A percentile compares a stretch with the other conserved stretches of the same genome.
phyloP scores from a whole-genome alignment of 495 filamentous ascomycete genomes.

The Hapsidospora chrysogenum region DNA sequence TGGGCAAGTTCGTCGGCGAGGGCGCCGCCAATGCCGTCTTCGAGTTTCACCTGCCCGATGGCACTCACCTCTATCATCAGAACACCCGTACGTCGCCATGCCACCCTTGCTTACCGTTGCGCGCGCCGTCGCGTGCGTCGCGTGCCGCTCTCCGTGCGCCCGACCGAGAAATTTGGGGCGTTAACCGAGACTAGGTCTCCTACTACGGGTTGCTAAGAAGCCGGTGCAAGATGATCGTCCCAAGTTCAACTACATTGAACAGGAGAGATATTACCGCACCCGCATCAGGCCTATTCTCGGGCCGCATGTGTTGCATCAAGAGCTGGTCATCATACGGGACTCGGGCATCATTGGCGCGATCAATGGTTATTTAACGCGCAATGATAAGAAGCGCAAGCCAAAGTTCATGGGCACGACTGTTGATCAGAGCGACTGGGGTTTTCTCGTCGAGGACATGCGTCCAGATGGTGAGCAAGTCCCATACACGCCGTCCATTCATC shows the following conservation, averaged over 20 bases:
- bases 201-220: background rate
- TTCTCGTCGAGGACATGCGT: conserved; percentile 73
- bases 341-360: conserved; percentile 14
- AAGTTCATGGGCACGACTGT: conserved; percentile 40
- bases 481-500: background rate
- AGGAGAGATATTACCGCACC: too few species aligned
- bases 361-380: conserved; percentile 29
- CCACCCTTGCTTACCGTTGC: too few species aligned
- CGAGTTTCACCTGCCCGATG: conserved; percentile 26
- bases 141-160: too few species aligned
- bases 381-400: conserved; percentile 23
- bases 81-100: background rate
- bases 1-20: conserved; percentile 28
- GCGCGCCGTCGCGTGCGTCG: too few species aligned
- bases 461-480: conserved; percentile 3
- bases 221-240: background rate
- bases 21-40: conserved; percentile 62
- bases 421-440: conserved; percentile 42
- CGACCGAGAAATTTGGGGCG: too few species aligned
- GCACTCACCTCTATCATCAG: background rate
- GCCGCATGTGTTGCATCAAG: conserved; percentile 7
- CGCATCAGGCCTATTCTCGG: background rate
- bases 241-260: background rate
- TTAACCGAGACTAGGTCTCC: background rate
- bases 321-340: conserved; percentile 8